Evolutionary conservation across 352 stramenopile species (phyloP).

Genomic region (Globisporangium spiculum): DNA sequence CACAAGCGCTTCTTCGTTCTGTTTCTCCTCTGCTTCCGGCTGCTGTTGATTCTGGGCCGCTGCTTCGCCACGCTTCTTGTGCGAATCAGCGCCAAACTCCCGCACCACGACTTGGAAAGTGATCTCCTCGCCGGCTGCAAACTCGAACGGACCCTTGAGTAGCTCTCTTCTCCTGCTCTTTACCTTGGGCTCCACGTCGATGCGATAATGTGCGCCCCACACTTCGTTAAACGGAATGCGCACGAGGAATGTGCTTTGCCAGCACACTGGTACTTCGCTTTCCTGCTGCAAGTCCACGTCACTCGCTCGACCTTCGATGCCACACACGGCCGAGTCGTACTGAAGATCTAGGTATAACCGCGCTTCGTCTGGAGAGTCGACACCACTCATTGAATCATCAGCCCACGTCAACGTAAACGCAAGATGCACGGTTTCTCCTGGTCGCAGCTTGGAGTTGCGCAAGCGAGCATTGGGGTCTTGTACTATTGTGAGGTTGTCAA

Average conservation of each 20-base stretch:
- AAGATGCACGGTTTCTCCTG: constrained; percentile 34
- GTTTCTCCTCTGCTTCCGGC: constrained; percentile 5
- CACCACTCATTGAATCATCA: background rate
- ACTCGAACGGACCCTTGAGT: constrained; percentile 7
- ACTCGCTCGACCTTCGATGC: background rate
- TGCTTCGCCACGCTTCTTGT: background rate
- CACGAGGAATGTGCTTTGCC: constrained; percentile 24
- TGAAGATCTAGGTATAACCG: constrained; percentile 12
- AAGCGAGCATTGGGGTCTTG: constrained; percentile 41
- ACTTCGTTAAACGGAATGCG: constrained; percentile 26
- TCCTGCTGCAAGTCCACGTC: background rate
- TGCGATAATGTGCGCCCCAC: constrained; percentile 32
- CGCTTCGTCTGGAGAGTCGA: background rate
- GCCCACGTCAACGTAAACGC: constrained; percentile 33
- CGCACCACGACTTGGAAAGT: constrained; percentile 45
- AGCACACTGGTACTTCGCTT: background rate
- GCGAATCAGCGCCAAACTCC: constrained; percentile 10
- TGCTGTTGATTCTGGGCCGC: background rate
- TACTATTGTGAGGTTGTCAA: constrained; percentile 14
- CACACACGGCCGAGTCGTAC: constrained; percentile 1
- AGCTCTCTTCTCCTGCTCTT: constrained; percentile 9
- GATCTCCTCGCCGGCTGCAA: constrained; percentile 37
- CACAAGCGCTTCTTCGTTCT: constrained; percentile 12
- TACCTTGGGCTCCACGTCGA: constrained; percentile 34
- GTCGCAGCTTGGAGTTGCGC: constrained; percentile 26